These are phyloP conservation scores for Neurospora intermedia DNA, from an alignment of 495 filamentous ascomycete species.

Conservation along the genomic window DNA sequence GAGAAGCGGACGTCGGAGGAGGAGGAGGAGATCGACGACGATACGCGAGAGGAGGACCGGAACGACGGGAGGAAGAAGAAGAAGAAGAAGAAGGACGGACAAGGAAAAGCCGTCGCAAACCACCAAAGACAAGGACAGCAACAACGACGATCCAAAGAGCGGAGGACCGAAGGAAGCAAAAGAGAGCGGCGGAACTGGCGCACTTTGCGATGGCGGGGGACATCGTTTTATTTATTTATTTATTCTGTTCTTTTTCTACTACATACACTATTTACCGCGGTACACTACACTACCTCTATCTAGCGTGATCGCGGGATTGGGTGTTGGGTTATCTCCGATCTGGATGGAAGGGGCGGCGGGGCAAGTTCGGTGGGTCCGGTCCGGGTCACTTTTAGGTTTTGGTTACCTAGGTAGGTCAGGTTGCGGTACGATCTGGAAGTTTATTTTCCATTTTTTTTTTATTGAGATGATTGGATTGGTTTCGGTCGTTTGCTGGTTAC, in stretches of 20 bases:
- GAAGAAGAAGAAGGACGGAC: neutral
- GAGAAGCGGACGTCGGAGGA: neutral
- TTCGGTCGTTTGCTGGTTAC: too few relatives aligned
- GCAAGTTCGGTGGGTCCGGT: too few relatives aligned
- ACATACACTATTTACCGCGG: neutral
- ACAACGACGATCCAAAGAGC: conserved; percentile 34
- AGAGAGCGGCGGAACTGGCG: conserved; percentile 23
- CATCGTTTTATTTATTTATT: neutral
- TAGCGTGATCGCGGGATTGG: neutral
- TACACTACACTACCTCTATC: neutral
- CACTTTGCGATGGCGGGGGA: conserved; percentile 16
- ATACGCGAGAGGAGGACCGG: neutral
- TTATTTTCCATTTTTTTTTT: neutral
- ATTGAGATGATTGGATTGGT: neutral
- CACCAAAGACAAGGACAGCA: conserved; percentile 19
- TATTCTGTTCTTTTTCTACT: neutral
- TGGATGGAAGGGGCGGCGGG: neutral
- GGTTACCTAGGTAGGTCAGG: too few relatives aligned
- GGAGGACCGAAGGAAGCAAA: conserved; percentile 27
- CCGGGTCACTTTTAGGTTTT: too few relatives aligned
- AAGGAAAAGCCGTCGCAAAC: conserved; percentile 13
- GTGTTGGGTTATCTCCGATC: neutral
- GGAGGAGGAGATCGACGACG: neutral
- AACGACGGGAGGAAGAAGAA: neutral
- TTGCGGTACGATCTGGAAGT: too few relatives aligned